Base-by-base conservation (phyloP, 495 filamentous ascomycete species). In the Letharia lupina region DNA sequence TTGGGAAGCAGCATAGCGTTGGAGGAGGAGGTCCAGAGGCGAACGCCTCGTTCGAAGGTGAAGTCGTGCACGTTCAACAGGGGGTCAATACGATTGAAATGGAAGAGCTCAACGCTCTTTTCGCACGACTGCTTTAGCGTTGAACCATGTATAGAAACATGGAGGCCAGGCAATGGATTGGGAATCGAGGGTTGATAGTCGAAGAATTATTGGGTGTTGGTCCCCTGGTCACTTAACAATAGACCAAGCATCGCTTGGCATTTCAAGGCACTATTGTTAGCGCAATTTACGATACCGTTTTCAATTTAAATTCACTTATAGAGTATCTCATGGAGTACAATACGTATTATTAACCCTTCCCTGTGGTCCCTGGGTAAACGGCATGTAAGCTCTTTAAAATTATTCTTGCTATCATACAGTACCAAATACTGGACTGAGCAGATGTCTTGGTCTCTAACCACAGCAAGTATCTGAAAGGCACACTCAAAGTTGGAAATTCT, bases 1-100 rank as follows among this genome's bases (percentile, higher is more conserved):
- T 95, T 96, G 62, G 90, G 89, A 69, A 94, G 82, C 75, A 96
- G 79, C 87, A 90, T 90, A 57, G 66, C 67, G 70, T 68, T 65
- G 56, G 37, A 1, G 18, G 58, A 50, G 52, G 48, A 60, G 40
- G 60, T 63, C 62, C 40, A 63, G 48, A 42, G 58, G 65, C 65
- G 54, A 65, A 63, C 54, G 61, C 48, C 50, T 65, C 64, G 62
- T 42, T 33, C n/a, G 50, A 33, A 64, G 50, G 48, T 39, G 44
- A 59, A 37, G 54, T 56, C n/a, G 10, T 60, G 63, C 41, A 23
- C 56, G 23, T 58, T 47, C 18, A 37, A 65, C 39, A 12, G n/a
- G 64, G 33, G 52, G 41, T 60, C 44, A 57, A 40, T 60, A 40
- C 12, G 33, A 41, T 50, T 42, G 56, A 6, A 41, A 41, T 37